Evolutionary conservation across 352 stramenopile species (phyloP), one percentile per base, ranked within the genome.

Genomic region (Pythium aquatile): DNA sequence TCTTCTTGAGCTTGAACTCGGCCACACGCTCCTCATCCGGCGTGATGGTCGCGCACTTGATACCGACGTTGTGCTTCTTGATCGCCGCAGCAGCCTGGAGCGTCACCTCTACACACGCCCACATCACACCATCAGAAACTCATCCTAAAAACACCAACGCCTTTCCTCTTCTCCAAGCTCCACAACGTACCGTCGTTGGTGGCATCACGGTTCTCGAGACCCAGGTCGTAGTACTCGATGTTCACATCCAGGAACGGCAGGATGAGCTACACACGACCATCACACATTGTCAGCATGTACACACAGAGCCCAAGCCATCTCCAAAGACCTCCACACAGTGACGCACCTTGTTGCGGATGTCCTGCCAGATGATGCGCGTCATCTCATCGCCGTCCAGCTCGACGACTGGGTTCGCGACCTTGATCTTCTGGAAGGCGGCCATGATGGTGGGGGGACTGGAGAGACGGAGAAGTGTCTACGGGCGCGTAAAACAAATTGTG

Each of bases 21-120:
- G 83, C 72, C 28, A 96, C 82, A 37, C 88, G 85, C 61, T 78
- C 72, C 68, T 96, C 88, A 59, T 96, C 88, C 3, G 88, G 88
- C 42, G 88, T 96, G 75, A 96, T 96, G 51, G 88, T 96, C 53
- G 87, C 88, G 69, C 86, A 96, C 63, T 96, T 96, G 75, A 96
- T 95, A 58, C 86, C 88, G 46, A 93, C 84, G 62, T 91, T 77
- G 73, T 88, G 76, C 64, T 79, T 73, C 63, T 83, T 79, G 71
- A 97, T 96, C 14, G 88, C 87, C 32, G 69, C 63, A 20, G 88
- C 88, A 5, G 88, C 88, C 52, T 94, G 70, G 16, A 94, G 61
- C 53, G 88, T 95, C 61, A 94, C 85, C 61, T 90, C 66, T 81
- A 55, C 46, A 63, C 32, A 35, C 20, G 6, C 40, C 14, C 33